phyloP scores from a whole-genome alignment of 2,329 filamentous ascomycete genomes.

The Exophiala phaeomuriformis region DNA sequence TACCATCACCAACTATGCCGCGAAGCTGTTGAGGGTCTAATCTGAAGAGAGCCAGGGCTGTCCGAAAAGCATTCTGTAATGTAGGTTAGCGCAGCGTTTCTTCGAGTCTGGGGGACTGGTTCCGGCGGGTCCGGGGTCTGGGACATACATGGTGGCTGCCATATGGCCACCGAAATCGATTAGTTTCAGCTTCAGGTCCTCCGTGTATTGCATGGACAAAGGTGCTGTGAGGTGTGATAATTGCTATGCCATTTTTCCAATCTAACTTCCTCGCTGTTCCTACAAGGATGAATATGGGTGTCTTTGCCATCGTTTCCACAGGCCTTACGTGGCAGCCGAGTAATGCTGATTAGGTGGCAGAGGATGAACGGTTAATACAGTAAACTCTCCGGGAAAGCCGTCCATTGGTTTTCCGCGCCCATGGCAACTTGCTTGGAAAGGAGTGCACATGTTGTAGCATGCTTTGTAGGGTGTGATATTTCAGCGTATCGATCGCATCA shows the following conservation, averaged over 20 bases:
- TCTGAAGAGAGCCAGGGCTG: conserved; percentile 8
- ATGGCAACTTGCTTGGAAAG: too few relatives aligned
- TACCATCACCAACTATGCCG: conserved; percentile 79
- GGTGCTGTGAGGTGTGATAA: not conserved
- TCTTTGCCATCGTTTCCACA: too few relatives aligned
- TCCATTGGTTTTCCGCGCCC: too few relatives aligned
- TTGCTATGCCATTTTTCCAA: not conserved
- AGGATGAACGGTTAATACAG: too few relatives aligned
- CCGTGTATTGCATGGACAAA: not conserved
- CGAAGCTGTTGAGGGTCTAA: conserved; percentile 79
- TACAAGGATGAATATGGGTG: too few relatives aligned
- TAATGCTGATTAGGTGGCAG: too few relatives aligned
- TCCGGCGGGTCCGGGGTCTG: conserved; percentile 8
- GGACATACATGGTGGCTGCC: conserved; percentile 9
- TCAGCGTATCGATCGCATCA: too few relatives aligned
- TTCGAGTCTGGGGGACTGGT: conserved; percentile 13
- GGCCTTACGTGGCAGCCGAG: too few relatives aligned
- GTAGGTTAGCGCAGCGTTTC: conserved; percentile 24
- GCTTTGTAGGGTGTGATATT: too few relatives aligned
- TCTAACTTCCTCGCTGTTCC: too few relatives aligned
- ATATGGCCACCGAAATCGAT: conserved; percentile 8
- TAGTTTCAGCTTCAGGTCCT: conserved; percentile 9
- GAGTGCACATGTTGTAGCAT: too few relatives aligned
- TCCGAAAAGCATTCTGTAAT: conserved; percentile 18
- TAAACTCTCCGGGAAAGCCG: too few relatives aligned